Percentiles rank a stretch among this genome's conserved stretches.
phyloP scores from a whole-genome alignment of 2,329 filamentous ascomycete genomes.

The Calonectria pseudoturangicola region DNA sequence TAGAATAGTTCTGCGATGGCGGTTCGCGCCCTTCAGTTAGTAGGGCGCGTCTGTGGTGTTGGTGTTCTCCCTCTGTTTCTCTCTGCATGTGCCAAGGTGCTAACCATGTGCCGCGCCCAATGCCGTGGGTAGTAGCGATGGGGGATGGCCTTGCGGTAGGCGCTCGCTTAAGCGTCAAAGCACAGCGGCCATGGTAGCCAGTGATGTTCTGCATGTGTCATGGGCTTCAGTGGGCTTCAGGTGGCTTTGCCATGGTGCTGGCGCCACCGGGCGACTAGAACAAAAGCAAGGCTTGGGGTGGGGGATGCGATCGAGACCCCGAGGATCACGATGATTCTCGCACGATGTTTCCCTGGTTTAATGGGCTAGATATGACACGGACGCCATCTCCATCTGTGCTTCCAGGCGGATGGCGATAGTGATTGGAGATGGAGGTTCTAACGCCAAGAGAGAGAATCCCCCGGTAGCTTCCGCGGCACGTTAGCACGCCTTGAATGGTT shows the following conservation, averaged over 20 bases:
- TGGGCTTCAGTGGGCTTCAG: not conserved
- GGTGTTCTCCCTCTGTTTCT: not conserved
- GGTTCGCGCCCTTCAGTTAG: constrained; percentile 3
- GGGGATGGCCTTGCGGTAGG: not conserved
- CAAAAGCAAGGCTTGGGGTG: not conserved
- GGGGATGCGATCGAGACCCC: not conserved
- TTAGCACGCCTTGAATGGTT: constrained; percentile 1
- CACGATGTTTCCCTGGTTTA: constrained; percentile 4
- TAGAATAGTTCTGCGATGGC: not conserved
- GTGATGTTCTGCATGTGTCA: constrained; percentile 20
- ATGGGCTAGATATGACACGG: constrained; percentile 21
- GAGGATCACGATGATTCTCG: not conserved
- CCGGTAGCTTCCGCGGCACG: not conserved
- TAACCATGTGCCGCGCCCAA: not conserved
- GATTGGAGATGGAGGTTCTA: constrained; percentile 1
- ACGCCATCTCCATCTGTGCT: constrained; percentile 11
- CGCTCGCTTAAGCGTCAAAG: not conserved
- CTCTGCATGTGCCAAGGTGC: too few species aligned
- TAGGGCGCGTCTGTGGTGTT: constrained; percentile 3
- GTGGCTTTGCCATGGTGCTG: constrained; percentile 14
- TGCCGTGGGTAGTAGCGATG: not conserved
- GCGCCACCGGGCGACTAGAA: not conserved
- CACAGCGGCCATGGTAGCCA: not conserved
- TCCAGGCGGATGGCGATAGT: too few species aligned
- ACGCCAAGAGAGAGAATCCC: not conserved